Conservation (phyloP, 495 filamentous ascomycete genomes). For the Penicillium diatomitis region DNA sequence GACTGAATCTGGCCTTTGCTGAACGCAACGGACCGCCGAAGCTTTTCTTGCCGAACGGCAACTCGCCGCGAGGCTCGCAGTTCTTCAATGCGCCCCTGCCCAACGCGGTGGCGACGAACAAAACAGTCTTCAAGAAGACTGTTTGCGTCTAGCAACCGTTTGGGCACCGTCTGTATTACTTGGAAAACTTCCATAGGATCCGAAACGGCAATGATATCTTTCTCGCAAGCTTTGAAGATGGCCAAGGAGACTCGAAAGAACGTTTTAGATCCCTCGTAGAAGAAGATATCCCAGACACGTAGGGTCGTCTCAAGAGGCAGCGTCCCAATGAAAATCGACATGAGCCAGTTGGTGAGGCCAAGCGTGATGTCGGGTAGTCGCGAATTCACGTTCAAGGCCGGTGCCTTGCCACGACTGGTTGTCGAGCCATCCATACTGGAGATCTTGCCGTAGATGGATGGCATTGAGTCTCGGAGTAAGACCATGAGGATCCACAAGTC, state of each 20-base stretch:
- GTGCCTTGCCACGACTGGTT: conserved; percentile 26
- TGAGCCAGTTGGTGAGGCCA: conserved; percentile 96
- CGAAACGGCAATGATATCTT: conserved; percentile 65
- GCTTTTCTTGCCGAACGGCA: conserved; percentile 37
- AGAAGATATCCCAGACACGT: conserved; percentile 91
- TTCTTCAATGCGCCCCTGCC: conserved; percentile 50
- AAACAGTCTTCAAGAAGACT: conserved; percentile 72
- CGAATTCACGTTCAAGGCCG: conserved; percentile 41
- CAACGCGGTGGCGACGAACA: conserved; percentile 69
- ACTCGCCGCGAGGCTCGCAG: conserved; percentile 29
- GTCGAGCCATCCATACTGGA: conserved; percentile 59
- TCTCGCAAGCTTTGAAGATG: conserved; percentile 86
- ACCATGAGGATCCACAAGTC: conserved; percentile 93
- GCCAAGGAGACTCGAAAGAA: conserved; percentile 90
- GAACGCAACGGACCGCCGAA: conserved; percentile 31
- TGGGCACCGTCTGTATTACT: conserved; percentile 83
- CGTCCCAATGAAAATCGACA: conserved; percentile 91
- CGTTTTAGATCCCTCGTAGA: conserved; percentile 90
- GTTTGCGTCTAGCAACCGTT: conserved; percentile 72
- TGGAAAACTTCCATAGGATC: conserved; percentile 97
- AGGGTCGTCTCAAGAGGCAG: conserved; percentile 84
- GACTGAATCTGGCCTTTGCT: conserved; percentile 32
- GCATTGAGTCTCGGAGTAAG: conserved; percentile 71
- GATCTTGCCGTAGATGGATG: conserved; percentile 80
- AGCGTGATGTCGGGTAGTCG: conserved; percentile 84